Conservation (phyloP, 2,329 filamentous ascomycete species). For the Ilyonectria sp. region DNA sequence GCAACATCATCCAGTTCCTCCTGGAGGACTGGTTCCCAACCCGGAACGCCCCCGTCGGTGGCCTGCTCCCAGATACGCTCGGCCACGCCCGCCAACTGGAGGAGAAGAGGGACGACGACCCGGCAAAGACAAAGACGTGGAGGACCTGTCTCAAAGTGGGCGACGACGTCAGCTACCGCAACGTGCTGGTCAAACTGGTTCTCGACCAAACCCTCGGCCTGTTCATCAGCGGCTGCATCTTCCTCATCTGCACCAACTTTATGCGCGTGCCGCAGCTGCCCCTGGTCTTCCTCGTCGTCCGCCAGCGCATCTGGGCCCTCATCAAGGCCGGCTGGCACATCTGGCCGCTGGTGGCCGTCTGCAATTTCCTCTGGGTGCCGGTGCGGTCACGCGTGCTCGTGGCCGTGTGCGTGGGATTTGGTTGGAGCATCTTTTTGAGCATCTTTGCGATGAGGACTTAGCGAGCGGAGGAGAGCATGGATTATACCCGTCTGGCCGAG, state of each 20-base stretch:
- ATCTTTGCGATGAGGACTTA: constrained; percentile 50
- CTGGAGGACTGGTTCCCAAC: constrained; percentile 55
- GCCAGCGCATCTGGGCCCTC: constrained; percentile 48
- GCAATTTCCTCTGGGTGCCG: constrained; percentile 56
- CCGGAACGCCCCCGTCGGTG: constrained; percentile 40
- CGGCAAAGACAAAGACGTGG: constrained; percentile 9
- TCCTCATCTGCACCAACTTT: constrained; percentile 55
- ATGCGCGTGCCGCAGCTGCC: constrained; percentile 47
- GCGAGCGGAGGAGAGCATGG: background rate
- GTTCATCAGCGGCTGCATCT: constrained; percentile 52
- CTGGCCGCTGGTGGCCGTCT: constrained; percentile 54
- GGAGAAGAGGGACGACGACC: constrained; percentile 45
- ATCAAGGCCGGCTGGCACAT: constrained; percentile 56
- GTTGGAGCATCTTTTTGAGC: constrained; percentile 57
- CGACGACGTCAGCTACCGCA: constrained; percentile 52
- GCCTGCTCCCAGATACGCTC: constrained; percentile 40
- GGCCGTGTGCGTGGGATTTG: constrained; percentile 54
- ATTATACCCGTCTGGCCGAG: constrained; percentile 6
- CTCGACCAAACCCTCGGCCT: constrained; percentile 56
- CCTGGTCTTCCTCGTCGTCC: constrained; percentile 47
- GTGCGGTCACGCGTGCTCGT: constrained; percentile 55
- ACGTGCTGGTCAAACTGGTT: constrained; percentile 53
- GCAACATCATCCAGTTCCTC: constrained; percentile 54
- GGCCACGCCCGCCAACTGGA: constrained; percentile 35
- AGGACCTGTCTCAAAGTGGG: constrained; percentile 40